These are phyloP conservation scores for Eragrostis curvula DNA, from an alignment of 176 grass and related monocot genomes.

Conservation along the genomic window DNA sequence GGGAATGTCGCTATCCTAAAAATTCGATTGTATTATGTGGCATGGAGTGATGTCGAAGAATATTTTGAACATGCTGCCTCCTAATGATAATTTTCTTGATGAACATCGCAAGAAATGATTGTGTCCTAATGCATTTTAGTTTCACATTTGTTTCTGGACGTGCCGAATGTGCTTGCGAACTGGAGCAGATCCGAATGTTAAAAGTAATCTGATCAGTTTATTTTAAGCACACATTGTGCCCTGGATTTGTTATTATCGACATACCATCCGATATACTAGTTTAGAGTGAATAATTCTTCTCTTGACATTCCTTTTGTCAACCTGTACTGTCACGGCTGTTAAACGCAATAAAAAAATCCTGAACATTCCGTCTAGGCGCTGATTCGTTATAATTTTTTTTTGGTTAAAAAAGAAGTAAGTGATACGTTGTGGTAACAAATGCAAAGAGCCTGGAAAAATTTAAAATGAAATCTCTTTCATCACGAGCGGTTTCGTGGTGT, in stretches of 20 bases:
- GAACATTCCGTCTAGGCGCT: no score
- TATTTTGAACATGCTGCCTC: conserved; percentile 48
- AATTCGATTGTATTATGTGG: conserved; percentile 51
- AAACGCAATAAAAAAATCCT: no score
- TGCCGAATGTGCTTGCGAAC: background rate
- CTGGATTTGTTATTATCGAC: background rate
- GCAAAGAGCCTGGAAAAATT: no score
- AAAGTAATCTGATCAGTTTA: background rate
- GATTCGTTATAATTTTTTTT: no score
- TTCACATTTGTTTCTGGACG: background rate
- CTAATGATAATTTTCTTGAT: conserved; percentile 22
- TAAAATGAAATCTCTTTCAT: no score
- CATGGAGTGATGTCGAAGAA: conserved; percentile 33
- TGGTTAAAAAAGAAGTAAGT: no score
- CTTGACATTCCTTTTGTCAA: no score
- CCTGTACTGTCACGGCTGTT: no score
- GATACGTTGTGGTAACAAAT: no score
- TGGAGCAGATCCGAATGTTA: background rate
- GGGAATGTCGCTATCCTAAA: conserved; percentile 38
- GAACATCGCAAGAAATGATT: conserved; percentile 30
- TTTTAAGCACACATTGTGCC: background rate
- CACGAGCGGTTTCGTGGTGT: conserved; percentile 61
- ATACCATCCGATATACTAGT: no score
- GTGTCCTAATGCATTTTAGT: background rate
- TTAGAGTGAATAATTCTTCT: no score